Base-by-base conservation (phyloP, 2,329 filamentous ascomycete species). In the Fusarium hainanense region DNA sequence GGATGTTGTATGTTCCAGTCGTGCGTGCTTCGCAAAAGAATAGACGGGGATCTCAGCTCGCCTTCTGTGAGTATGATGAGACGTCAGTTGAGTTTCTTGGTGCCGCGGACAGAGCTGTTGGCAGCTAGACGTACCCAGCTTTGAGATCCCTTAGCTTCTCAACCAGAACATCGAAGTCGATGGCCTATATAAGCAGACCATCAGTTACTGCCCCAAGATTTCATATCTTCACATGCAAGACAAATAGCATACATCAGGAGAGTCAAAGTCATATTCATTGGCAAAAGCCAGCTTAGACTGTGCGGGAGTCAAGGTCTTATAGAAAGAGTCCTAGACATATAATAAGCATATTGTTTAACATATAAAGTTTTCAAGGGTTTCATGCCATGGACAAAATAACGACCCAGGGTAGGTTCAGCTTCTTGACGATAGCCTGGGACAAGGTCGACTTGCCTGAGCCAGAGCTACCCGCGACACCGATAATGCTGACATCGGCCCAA, bases 241-340 rank as follows among this genome's bases (percentile, higher is more conserved):
- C 21, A 46, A 28, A 49, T 18, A 9, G 48, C 79, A 74, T 80
- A 88, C 87, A 70, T 94, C 89, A 16, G 96, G 96, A 11, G 94
- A 90, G 79, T 99, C 96, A 81, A 99, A 98, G 78, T 99, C 96
- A 80, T 93, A 97, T 77, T 98, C 93, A 77, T 97, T 98, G 63
- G 83, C 83, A 80, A 98, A 97, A 1, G 96, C 96, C 74, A 89
- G 87, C 70, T 84, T 88, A 54, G 93, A 95, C 77, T 96, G 86
- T 76, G 94, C 94, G 4, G 90, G 85, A 20, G 89, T 92, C 73
- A 99, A 83, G 20, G 91, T 92, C 82, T 98, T 98, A 83, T 99
- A 99, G 81, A 97, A 99, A 14, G 95, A 98, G 81, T 99, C 96
- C 93, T 97, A 70, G n/a, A 58, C 43, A 52, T 54, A 66, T 21